Conservation (phyloP, 805 yeast species). For the Blastobotrys robertii region DNA sequence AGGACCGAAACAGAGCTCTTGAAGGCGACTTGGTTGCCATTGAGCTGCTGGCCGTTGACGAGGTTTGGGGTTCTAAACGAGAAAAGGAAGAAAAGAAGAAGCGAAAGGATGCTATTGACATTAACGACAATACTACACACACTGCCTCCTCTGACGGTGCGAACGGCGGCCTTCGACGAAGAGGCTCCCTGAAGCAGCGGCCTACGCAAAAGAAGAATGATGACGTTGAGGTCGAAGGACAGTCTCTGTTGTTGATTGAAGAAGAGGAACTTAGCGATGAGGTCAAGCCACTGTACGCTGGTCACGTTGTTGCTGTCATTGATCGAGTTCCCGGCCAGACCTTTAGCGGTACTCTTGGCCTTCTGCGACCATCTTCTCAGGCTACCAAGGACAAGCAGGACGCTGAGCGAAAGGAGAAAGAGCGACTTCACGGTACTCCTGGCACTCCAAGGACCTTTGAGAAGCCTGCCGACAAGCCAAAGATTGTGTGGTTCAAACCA, state of each 20-base stretch:
- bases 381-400: slow-evolving; percentile 64
- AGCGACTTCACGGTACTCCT: not conserved
- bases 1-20: slow-evolving; percentile 93
- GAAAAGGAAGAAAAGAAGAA: slow-evolving; percentile 97
- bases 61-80: slow-evolving; percentile 93
- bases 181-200: slow-evolving; percentile 86
- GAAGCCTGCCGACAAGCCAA: slow-evolving; percentile 45
- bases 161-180: slow-evolving; percentile 42
- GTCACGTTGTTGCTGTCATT: slow-evolving; percentile 95
- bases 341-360: slow-evolving; percentile 88
- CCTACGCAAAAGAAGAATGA: slow-evolving; percentile 97
- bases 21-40: slow-evolving; percentile 97
- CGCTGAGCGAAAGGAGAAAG: slow-evolving; percentile 20
- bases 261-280: slow-evolving; percentile 94
- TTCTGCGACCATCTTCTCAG: slow-evolving; percentile 91
- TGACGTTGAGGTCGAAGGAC: slow-evolving; percentile 98
- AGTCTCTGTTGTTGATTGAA: slow-evolving; percentile 79
- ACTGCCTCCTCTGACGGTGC: slow-evolving; percentile 10
- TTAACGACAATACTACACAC: slow-evolving; percentile 23
- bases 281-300: slow-evolving; percentile 88
- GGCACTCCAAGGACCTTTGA: slow-evolving; percentile 1
- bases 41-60: slow-evolving; percentile 88
- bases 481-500: slow-evolving; percentile 98
- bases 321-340: slow-evolving; percentile 96
- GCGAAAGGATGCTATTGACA: slow-evolving; percentile 50